Base-by-base conservation (phyloP, 805 yeast species). In the Priceomyces haplophilus region DNA sequence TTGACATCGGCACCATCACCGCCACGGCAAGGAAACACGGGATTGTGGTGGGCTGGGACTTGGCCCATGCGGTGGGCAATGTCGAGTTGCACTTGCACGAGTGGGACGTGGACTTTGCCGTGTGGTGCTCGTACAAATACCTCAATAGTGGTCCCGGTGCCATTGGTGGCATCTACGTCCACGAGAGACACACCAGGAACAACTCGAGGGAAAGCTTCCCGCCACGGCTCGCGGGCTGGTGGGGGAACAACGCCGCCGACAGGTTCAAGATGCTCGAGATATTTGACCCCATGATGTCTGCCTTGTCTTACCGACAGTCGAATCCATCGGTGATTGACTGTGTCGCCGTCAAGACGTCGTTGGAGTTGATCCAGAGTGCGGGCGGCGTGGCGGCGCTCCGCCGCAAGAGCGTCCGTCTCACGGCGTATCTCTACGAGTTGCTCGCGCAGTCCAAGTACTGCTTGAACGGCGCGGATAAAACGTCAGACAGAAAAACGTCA, bases 11-110 rank as follows among this genome's bases (percentile, higher is more conserved):
- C 38, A 59, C 60, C n/a, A 88, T 90, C 53, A 89, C 97, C 1
- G 54, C 56, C 7, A 67, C 66, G 37, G 89, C 84, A 4, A 82
- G 86, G 44, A 15, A 42, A 3, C 58, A 54, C 44, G 76, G 65
- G 19, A 73, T 85, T 27, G 67, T 76, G 1, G 85, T 83, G 21
- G 97, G 97, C 1, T 90, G 97, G 97, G 98, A 90, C 61, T 71
- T 90, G 51, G 98, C 98, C 1, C 98, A 90, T 60, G 96, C 95
- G 1, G 91, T 75, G 1, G 98, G 97, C 2, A 91, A 91, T 60
- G 90, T 88, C 2, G 82, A 80, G 6, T 62, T 91, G 40, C 53
- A 75, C 38, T 65, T 90, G 40, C 97, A 90, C 59, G 88, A 86
- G 38, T 90, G 97, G 96, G 67, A 75, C 43, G 93, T 87, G 3